phyloP scores from a whole-genome alignment of 1,284 basidiomycete genomes.

The Heliocybe sulcata region DNA sequence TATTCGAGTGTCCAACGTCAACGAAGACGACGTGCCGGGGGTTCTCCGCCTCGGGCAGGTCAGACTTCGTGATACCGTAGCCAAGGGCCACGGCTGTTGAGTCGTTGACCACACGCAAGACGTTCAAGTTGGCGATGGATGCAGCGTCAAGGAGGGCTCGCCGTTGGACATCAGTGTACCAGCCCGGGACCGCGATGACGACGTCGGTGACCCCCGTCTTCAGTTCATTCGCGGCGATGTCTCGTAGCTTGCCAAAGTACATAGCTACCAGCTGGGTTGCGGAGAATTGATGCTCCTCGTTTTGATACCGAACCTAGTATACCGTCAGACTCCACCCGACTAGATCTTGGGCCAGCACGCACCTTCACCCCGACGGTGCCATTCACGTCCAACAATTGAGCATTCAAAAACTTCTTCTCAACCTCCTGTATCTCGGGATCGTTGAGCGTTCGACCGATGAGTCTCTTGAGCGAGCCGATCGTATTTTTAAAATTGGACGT shows the following conservation, averaged over 20 bases:
- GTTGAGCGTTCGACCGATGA: slow-evolving; percentile 70
- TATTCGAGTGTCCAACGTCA: slow-evolving; percentile 87
- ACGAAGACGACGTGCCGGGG: slow-evolving; percentile 86
- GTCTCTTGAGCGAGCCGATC: slow-evolving; percentile 82
- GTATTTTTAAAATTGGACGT: slow-evolving; percentile 98
- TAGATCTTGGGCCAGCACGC: slow-evolving; percentile 18
- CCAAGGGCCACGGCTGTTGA: slow-evolving; percentile 89
- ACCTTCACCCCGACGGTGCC: slow-evolving; percentile 84
- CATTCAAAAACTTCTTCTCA: slow-evolving; percentile 88
- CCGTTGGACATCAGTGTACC: slow-evolving; percentile 90
- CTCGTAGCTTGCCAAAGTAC: slow-evolving; percentile 84
- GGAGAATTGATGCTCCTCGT: slow-evolving; percentile 72
- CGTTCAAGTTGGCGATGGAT: slow-evolving; percentile 80
- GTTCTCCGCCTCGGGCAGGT: slow-evolving; percentile 78
- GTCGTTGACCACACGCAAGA: slow-evolving; percentile 92
- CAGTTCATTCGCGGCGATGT: slow-evolving; percentile 79
- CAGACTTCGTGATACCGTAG: slow-evolving; percentile 95
- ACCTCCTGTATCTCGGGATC: slow-evolving; percentile 76
- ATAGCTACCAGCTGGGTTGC: slow-evolving; percentile 83
- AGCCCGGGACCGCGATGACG: slow-evolving; percentile 90
- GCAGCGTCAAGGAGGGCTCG: slow-evolving; percentile 86
- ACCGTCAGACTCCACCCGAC: slow-evolving; percentile 7
- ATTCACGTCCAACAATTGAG: slow-evolving; percentile 73
- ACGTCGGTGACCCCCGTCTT: slow-evolving; percentile 83
- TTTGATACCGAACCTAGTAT: slow-evolving; percentile 76